A percentile compares a stretch with the other conserved stretches of the same genome.
phyloP scores from a whole-genome alignment of 2,329 filamentous ascomycete species.

The Ceratocystis papillata region DNA sequence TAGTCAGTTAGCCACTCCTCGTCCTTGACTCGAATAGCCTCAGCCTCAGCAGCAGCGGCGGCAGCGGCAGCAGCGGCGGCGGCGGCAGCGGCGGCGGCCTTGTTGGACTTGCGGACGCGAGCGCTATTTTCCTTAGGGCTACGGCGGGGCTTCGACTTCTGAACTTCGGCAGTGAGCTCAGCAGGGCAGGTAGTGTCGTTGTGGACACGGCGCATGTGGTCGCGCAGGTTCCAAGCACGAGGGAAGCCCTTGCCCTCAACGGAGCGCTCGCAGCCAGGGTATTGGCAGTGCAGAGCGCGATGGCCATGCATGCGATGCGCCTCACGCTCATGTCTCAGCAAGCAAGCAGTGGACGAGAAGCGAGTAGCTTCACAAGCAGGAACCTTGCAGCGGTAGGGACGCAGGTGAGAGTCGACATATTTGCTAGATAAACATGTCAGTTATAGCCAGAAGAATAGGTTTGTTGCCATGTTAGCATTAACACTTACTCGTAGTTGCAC shows the following conservation, averaged over 20 bases:
- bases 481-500: constrained; percentile 93
- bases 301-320: constrained; percentile 93
- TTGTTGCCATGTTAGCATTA: too few relatives aligned
- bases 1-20: constrained; percentile 51
- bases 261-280: constrained; percentile 76
- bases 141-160: constrained; percentile 26
- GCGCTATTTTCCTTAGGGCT: constrained; percentile 13
- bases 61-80: constrained; percentile 23
- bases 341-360: constrained; percentile 90
- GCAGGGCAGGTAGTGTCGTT: constrained; percentile 41
- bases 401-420: constrained; percentile 91
- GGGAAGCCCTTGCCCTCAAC: constrained; percentile 79
- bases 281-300: constrained; percentile 82
- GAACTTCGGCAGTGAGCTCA: constrained; percentile 36
- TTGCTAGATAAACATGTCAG: constrained; percentile 49
- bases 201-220: constrained; percentile 96
- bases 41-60: constrained; percentile 23
- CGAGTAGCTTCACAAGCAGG: constrained; percentile 70
- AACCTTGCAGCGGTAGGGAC: constrained; percentile 91
- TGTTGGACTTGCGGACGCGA: constrained; percentile 22
- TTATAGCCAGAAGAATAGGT: not conserved
- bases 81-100: constrained; percentile 25
- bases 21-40: constrained; percentile 29
- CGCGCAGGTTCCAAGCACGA: constrained; percentile 86
- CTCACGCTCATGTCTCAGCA: constrained; percentile 89